Evolutionary conservation across 2,329 filamentous ascomycete species (phyloP).

Genomic region (Colletotrichum endophyticum): DNA sequence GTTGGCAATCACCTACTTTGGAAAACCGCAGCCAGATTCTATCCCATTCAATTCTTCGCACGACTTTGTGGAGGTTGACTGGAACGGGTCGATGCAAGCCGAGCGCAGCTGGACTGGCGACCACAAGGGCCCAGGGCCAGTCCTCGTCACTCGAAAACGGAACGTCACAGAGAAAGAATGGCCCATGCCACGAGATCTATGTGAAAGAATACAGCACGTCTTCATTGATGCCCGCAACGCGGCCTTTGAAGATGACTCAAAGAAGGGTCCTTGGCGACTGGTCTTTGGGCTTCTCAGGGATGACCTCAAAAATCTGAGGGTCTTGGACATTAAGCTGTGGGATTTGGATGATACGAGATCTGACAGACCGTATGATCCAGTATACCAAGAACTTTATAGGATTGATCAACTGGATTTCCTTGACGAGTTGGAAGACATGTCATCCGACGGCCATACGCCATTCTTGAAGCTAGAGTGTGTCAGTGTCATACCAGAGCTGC

Average conservation of each 20-base stretch:
- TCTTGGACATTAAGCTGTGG: background rate
- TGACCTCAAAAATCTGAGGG: accelerated
- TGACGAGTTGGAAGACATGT: background rate
- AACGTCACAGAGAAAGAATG: background rate
- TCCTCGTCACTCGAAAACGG: accelerated
- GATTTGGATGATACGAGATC: background rate
- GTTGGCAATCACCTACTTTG: background rate
- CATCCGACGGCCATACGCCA: accelerated
- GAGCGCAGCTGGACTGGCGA: background rate
- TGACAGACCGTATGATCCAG: background rate
- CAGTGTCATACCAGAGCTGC: background rate
- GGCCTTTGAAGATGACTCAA: background rate
- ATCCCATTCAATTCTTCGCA: background rate
- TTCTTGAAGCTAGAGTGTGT: background rate
- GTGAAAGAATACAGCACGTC: background rate
- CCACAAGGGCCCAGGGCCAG: background rate
- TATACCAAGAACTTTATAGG: background rate
- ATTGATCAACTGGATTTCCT: background rate
- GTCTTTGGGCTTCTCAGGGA: accelerated
- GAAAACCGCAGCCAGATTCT: background rate
- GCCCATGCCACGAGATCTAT: background rate
- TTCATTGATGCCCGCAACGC: background rate
- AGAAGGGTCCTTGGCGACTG: background rate
- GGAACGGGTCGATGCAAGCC: background rate
- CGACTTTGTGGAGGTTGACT: background rate